Percentiles rank a stretch among this genome's conserved stretches.
phyloP scores from a whole-genome alignment of 2,329 filamentous ascomycete species.

The Xylaria digitata region DNA sequence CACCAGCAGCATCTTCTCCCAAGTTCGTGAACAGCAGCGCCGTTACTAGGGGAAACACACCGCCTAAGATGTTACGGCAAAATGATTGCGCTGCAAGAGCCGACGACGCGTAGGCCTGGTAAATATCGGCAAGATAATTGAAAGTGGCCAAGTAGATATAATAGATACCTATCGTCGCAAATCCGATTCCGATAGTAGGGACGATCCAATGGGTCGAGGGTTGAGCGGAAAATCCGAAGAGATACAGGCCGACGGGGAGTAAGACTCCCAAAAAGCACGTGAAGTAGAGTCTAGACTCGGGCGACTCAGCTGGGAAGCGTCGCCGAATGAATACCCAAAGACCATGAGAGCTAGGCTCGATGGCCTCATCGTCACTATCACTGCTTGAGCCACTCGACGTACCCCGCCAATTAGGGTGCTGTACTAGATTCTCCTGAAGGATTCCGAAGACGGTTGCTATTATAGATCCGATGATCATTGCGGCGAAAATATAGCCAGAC shows the following conservation, averaged over 20 bases:
- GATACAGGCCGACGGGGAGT: slow-evolving; percentile 83
- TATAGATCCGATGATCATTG: slow-evolving; percentile 75
- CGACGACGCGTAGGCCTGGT: slow-evolving; percentile 85
- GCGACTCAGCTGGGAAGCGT: slow-evolving; percentile 63
- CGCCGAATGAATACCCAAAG: slow-evolving; percentile 61
- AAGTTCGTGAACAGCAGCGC: slow-evolving; percentile 77
- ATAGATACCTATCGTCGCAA: slow-evolving; percentile 87
- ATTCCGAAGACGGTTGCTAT: slow-evolving; percentile 77
- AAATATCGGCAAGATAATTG: slow-evolving; percentile 92
- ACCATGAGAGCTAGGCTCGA: slow-evolving; percentile 41
- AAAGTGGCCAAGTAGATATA: slow-evolving; percentile 88
- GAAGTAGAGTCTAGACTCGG: slow-evolving; percentile 86
- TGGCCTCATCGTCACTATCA: slow-evolving; percentile 39
- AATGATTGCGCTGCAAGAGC: slow-evolving; percentile 88
- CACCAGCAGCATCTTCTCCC: slow-evolving; percentile 77
- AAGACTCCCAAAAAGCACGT: slow-evolving; percentile 79
- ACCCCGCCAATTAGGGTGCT: slow-evolving; percentile 55
- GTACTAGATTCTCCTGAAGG: slow-evolving; percentile 75
- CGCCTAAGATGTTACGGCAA: slow-evolving; percentile 85
- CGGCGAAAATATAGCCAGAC: slow-evolving; percentile 77
- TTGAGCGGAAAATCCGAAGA: slow-evolving; percentile 79
- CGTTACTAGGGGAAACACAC: slow-evolving; percentile 83
- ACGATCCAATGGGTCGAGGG: slow-evolving; percentile 76
- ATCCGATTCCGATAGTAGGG: slow-evolving; percentile 74
- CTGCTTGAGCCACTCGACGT: slow-evolving; percentile 48